A percentile compares a stretch with the other conserved stretches of the same genome.
phyloP scores from a whole-genome alignment of 805 yeast species.

The Yarrowia sp. region DNA sequence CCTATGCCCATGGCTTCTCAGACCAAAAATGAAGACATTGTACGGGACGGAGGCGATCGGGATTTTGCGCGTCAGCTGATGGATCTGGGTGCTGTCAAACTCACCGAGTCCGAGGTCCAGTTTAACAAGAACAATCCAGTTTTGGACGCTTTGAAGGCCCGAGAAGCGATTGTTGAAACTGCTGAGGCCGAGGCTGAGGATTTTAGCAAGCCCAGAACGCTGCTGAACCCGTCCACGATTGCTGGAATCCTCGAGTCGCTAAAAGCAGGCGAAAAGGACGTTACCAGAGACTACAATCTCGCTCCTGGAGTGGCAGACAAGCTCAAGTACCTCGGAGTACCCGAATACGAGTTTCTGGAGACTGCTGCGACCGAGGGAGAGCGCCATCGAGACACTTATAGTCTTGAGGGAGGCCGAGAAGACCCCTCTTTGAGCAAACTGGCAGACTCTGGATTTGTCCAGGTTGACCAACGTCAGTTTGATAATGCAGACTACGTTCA shows the following conservation, averaged over 20 bases:
- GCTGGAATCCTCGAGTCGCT: constrained; percentile 3
- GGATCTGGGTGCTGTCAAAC: constrained; percentile 14
- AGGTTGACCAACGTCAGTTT: background rate
- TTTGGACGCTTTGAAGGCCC: background rate
- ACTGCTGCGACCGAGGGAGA: background rate
- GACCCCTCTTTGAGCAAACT: background rate
- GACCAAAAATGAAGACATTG: constrained; percentile 15
- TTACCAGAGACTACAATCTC: constrained; percentile 12
- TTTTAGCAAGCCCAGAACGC: background rate
- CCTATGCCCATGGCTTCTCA: constrained; percentile 19
- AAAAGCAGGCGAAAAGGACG: background rate
- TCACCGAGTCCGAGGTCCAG: background rate
- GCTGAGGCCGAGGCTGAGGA: constrained; percentile 4
- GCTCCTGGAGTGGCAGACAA: constrained; percentile 17
- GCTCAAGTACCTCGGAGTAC: background rate
- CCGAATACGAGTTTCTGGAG: constrained; percentile 13
- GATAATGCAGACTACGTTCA: background rate
- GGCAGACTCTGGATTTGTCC: background rate
- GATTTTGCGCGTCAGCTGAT: constrained; percentile 14
- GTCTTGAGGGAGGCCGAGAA: background rate
- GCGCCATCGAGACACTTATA: background rate
- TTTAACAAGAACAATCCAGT: background rate
- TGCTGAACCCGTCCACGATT: constrained; percentile 13
- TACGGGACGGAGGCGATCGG: background rate
- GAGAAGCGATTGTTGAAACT: background rate